These are phyloP conservation scores for Hirschioporus abietinus DNA, from an alignment of 768 basidiomycete genomes.

Conservation along the genomic window DNA sequence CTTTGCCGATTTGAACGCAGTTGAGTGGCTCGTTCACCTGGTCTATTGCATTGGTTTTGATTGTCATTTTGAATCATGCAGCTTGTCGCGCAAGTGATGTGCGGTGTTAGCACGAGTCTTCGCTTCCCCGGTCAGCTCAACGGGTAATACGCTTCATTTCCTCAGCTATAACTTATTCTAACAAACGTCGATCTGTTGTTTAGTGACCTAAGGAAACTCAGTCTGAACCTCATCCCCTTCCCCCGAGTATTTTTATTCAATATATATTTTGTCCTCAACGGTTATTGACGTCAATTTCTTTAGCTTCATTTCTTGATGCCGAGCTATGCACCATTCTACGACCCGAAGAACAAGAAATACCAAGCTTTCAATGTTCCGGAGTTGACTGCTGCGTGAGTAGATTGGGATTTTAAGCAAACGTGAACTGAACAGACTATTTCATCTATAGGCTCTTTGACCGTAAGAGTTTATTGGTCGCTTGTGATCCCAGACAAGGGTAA, in stretches of 20 bases:
- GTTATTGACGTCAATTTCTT: slow-evolving; percentile 28
- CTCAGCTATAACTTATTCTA: slow-evolving; percentile 9
- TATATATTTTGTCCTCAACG: not conserved
- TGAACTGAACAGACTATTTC: not conserved
- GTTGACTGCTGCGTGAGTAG: slow-evolving; percentile 53
- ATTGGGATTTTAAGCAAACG: not conserved
- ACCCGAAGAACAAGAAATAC: slow-evolving; percentile 57
- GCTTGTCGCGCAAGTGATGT: slow-evolving; percentile 88
- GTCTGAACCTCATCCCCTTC: slow-evolving; percentile 94
- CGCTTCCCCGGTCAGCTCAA: slow-evolving; percentile 94
- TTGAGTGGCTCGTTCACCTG: slow-evolving; percentile 24
- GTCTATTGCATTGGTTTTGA: not conserved
- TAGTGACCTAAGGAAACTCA: slow-evolving; percentile 84
- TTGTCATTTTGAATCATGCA: slow-evolving; percentile 18
- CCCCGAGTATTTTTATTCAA: slow-evolving; percentile 59
- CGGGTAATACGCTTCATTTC: slow-evolving; percentile 42
- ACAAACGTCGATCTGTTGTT: slow-evolving; percentile 2
- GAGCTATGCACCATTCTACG: slow-evolving; percentile 86
- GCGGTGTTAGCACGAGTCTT: slow-evolving; percentile 86
- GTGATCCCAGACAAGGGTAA: slow-evolving; percentile 73
- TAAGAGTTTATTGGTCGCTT: slow-evolving; percentile 75
- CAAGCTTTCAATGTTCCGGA: slow-evolving; percentile 59
- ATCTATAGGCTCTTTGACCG: slow-evolving; percentile 66
- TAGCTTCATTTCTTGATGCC: slow-evolving; percentile 96
- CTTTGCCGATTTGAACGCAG: slow-evolving; percentile 67